phyloP scores from a whole-genome alignment of 768 basidiomycete genomes.

The Podaxis sp. region DNA sequence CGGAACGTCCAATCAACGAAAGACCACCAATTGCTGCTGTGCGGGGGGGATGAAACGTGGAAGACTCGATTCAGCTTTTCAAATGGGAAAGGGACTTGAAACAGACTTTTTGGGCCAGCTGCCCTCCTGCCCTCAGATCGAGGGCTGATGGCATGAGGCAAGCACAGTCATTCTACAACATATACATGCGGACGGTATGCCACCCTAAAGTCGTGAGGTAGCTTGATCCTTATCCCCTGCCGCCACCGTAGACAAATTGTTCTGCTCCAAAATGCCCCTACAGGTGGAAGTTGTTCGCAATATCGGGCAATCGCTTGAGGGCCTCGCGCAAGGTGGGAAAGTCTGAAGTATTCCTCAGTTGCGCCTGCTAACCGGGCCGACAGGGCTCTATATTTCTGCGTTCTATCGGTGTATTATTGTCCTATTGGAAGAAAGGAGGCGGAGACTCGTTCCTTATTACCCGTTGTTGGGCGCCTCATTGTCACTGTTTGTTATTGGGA shows the following conservation, averaged over 20 bases:
- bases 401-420: neutral
- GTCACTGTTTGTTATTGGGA: neutral
- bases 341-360: neutral
- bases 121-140: neutral
- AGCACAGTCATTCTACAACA: neutral
- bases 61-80: neutral
- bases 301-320: neutral
- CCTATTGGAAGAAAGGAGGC: neutral
- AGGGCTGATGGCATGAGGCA: neutral
- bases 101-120: neutral
- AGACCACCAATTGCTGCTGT: no score
- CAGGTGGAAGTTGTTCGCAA: neutral
- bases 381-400: constrained; percentile 3
- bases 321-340: neutral
- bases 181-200: neutral
- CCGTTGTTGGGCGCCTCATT: neutral
- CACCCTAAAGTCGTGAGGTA: neutral
- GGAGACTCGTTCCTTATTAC: neutral
- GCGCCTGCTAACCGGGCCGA: neutral
- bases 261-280: neutral
- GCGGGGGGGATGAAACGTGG: no score
- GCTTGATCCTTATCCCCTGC: neutral
- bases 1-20: no score
- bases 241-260: neutral
- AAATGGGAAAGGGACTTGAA: neutral